Evolutionary conservation across 257 asterid genomes (phyloP).

Genomic region (Agastache rugosa): DNA sequence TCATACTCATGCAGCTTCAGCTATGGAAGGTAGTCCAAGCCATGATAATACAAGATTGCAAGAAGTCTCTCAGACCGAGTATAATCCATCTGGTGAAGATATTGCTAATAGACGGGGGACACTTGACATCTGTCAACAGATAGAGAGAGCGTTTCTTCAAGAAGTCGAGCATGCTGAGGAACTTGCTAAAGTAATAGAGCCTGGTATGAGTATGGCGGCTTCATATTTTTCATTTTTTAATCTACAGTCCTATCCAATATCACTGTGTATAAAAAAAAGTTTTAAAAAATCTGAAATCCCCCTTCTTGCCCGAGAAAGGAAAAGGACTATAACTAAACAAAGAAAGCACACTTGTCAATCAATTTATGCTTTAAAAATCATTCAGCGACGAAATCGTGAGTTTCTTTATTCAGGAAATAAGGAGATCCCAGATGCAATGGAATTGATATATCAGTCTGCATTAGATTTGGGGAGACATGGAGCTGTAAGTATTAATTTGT

Average conservation of each 20-base stretch:
- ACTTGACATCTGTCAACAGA: constrained; percentile 55
- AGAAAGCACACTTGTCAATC: neutral
- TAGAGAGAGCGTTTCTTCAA: constrained; percentile 73
- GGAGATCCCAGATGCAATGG: constrained; percentile 97
- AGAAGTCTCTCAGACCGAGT: constrained; percentile 47
- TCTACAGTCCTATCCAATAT: neutral
- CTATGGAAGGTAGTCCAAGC: constrained; percentile 66
- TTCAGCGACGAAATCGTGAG: neutral
- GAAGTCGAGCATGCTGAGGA: constrained; percentile 89
- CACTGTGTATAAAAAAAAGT: neutral
- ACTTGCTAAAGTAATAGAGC: constrained; percentile 68
- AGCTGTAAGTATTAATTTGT: constrained; percentile 65
- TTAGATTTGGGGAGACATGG: constrained; percentile 74
- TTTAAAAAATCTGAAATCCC: neutral
- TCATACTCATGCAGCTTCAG: constrained; percentile 82
- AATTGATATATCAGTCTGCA: constrained; percentile 79
- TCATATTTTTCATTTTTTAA: constrained; percentile 17
- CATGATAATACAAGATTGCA: constrained; percentile 49
- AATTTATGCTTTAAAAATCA: constrained; percentile 22
- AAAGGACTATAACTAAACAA: neutral
- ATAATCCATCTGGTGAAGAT: constrained; percentile 42
- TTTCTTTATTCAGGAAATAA: constrained; percentile 57
- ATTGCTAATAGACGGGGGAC: constrained; percentile 44
- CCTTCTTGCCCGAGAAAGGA: neutral
- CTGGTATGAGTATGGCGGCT: constrained; percentile 56